Conservation (phyloP, 1,284 basidiomycete genomes). For the Bondarzewia mesenterica region DNA sequence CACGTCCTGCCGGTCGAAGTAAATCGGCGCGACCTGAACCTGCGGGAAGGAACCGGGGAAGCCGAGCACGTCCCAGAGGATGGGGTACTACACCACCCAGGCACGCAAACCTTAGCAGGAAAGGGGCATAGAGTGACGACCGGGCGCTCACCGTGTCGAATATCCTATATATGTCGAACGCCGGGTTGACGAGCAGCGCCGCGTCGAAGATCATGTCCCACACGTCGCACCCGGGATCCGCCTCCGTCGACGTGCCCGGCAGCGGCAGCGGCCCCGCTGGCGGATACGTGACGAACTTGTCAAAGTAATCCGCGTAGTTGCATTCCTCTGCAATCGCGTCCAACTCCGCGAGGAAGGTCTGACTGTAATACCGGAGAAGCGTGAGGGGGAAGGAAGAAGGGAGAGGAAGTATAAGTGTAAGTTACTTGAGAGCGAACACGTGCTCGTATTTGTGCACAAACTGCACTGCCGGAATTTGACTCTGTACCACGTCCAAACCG, state of each 20-base stretch:
- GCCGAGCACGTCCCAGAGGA: constrained; percentile 73
- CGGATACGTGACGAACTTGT: constrained; percentile 7
- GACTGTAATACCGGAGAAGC: background rate
- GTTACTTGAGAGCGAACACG: constrained; percentile 19
- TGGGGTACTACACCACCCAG: too few species aligned
- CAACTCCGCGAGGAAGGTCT: constrained; percentile 6
- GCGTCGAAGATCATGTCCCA: constrained; percentile 58
- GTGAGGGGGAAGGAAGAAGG: background rate
- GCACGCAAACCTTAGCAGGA: too few species aligned
- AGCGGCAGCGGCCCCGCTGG: constrained; percentile 4
- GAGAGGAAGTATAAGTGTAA: background rate
- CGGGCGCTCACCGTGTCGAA: constrained; percentile 49
- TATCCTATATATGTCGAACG: constrained; percentile 70
- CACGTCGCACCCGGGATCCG: constrained; percentile 49
- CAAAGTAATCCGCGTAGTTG: constrained; percentile 6
- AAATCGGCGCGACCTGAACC: constrained; percentile 34
- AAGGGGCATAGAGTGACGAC: background rate
- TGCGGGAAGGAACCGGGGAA: constrained; percentile 66
- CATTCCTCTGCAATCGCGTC: constrained; percentile 5
- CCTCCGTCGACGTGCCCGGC: constrained; percentile 36
- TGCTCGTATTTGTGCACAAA: constrained; percentile 57
- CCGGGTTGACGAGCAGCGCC: constrained; percentile 57
- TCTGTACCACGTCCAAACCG: constrained; percentile 49
- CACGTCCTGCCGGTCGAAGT: constrained; percentile 66
- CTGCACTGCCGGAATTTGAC: constrained; percentile 51